Evolutionary conservation across 2,329 filamentous ascomycete species (phyloP), one percentile per base, ranked within the genome.

Genomic region (Phialocephala sp.): DNA sequence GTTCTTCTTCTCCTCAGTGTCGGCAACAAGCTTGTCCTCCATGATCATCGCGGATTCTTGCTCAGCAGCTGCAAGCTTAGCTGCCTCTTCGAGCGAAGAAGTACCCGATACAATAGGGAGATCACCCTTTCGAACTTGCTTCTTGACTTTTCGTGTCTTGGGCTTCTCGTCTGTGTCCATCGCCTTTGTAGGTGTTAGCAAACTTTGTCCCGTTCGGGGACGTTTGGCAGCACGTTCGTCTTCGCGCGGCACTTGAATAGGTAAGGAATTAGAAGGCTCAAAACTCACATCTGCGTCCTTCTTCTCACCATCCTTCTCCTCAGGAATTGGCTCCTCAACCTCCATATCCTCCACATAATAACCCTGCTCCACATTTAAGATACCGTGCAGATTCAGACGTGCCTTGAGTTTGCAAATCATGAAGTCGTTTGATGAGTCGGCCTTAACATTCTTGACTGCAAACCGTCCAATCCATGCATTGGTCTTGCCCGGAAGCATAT

Each of bases 361-460:
- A 67, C 94, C 95, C 69, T 89, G 94, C 84, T 99, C 95, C 43
- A 99, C 91, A 77, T 98, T 98, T 72, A 99, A 85, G 66, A 99
- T 88, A 79, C 95, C 95, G 83, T 98, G 94, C 70, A 98, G 87
- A 82, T 99, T 99, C 64, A 99, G 87, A 70, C 95, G 90, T 57
- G 95, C 94, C 87, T 98, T 98, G 69, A 99, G 89, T 85, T 99
- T 99, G 90, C 95, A 99, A 76, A 98, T 96, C 94, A 99, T 98
- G 80, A 98, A 99, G 78, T 98, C 95, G 67, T 96, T 92, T 78
- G 95, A 94, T 72, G 89, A 87, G 77, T 97, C 93, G 47, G 93
- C 91, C 86, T 97, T 94, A 77, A 99, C 94, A 55, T 91, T 92
- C 87, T 99, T 99, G 79, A 99, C 93, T 50, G 94, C 97, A 84